Percentiles rank a stretch among this genome's conserved stretches.
These are phyloP conservation scores for Xylaria sp. DNA, from an alignment of 2,329 filamentous ascomycete genomes.

Conservation along the genomic window DNA sequence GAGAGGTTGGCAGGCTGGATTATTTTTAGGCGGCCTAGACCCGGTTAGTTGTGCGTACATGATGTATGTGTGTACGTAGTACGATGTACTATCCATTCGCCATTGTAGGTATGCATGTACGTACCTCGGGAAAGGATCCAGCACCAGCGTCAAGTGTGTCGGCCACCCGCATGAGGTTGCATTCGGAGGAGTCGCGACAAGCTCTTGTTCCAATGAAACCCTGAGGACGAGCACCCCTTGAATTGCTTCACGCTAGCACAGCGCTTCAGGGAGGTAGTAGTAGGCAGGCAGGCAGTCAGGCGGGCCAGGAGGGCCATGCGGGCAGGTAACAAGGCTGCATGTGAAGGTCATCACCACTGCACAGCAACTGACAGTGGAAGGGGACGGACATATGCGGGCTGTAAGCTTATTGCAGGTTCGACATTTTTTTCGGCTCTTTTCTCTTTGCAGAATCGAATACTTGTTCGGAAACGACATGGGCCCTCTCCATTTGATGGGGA, in stretches of 20 bases:
- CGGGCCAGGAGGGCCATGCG: no score
- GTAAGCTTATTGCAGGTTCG: no score
- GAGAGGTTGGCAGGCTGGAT: background rate
- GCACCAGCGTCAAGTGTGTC: no score
- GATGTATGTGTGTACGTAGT: background rate
- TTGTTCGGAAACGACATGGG: background rate
- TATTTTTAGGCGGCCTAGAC: background rate
- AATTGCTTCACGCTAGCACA: background rate
- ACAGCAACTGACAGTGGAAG: no score
- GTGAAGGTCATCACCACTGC: no score
- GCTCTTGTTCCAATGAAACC: background rate
- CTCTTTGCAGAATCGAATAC: background rate
- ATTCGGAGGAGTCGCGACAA: background rate
- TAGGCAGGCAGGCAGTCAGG: no score
- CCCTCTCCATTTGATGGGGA: background rate
- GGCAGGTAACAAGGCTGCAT: no score
- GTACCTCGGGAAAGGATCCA: background rate
- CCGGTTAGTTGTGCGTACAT: background rate
- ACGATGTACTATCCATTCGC: background rate
- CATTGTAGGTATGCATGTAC: background rate
- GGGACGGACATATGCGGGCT: no score
- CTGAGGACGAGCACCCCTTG: background rate
- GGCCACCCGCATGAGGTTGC: background rate
- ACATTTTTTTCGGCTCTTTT: background rate
- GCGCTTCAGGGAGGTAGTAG: background rate